These are phyloP conservation scores for Nicotiana sylvestris DNA, from an alignment of 257 asterid species.

Conservation along the genomic window DNA sequence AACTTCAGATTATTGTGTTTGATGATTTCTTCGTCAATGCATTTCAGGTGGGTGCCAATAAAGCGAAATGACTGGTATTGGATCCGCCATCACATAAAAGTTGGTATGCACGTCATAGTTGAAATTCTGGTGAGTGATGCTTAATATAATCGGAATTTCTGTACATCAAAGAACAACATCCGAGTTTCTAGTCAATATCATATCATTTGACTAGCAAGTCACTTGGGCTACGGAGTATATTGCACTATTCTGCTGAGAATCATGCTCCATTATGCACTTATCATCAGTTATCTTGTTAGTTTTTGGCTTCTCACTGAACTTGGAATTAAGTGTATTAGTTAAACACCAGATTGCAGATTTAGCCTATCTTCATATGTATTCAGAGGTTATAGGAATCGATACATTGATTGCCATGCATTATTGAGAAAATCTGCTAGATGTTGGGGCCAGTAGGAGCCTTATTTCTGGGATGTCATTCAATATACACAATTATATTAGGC, in stretches of 20 bases:
- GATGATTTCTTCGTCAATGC: slow-evolving; percentile 9
- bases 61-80: slow-evolving; percentile 98
- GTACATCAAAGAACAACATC: background rate
- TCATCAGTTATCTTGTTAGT: background rate
- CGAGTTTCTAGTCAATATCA: background rate
- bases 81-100: slow-evolving; percentile 98
- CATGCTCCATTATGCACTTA: background rate
- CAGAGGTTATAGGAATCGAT: background rate
- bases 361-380: background rate
- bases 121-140: slow-evolving; percentile 74
- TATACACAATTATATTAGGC: background rate
- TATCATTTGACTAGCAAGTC: background rate
- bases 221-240: background rate
- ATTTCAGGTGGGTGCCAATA: slow-evolving; percentile 86
- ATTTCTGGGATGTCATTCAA: background rate
- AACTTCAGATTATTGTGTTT: background rate
- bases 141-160: slow-evolving; percentile 11
- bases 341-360: background rate
- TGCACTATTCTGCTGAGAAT: slow-evolving; percentile 1
- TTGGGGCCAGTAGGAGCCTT: background rate
- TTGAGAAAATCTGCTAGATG: background rate
- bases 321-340: background rate
- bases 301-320: slow-evolving; percentile 2
- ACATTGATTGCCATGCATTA: background rate
- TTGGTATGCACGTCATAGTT: slow-evolving; percentile 82